Evolutionary conservation across 2,329 filamentous ascomycete genomes (phyloP), one percentile per base, ranked within the genome.

Genomic region (Trichoderma koningii): DNA sequence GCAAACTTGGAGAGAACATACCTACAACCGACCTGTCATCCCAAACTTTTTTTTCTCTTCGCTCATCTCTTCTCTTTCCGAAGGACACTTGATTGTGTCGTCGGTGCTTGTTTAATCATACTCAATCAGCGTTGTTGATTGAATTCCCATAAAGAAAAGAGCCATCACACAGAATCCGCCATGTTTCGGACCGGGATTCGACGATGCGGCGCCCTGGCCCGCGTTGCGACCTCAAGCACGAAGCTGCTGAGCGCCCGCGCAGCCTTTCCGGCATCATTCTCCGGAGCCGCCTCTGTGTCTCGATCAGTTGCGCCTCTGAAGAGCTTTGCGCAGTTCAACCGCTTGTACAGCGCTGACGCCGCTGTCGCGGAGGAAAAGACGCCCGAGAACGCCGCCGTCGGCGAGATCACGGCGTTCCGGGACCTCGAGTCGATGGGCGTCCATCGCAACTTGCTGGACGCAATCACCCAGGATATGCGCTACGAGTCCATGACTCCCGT

Each of bases 401-500:
- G 69, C 15, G 71, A 73, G 14, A 55, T 77, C 62, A 75, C 76
- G 26, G 72, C 74, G 5, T 87, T 87, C 69, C 68, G 68, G 12
- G 80, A 85, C 2, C 76, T 87, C 12, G 47, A 68, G 3, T 65
- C 71, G 1, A 68, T 82, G 19, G 82, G 81, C 38, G 84, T 96
- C 48, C 82, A 93, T 73, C 73, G 77, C 26, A 85, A 82, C 66
- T 78, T 97, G 59, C 82, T 96, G 68, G 73, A 81, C 4, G 84
- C 89, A 28, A 87, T 99, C 70, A 90, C 85, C 1, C 70, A 84
- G 5, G 85, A 87, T 60, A 91, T 98, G 88, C 80, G 83, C 30
- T 89, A 97, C 71, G 85, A 89, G 56, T 86, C 82, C 47, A 98
- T 99, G 95, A 98, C 94, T 23, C 90, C 95, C 23, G 94, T 99